A percentile compares a stretch with the other conserved stretches of the same genome.
Conservation (phyloP, 2,329 filamentous ascomycete species). For the Dryadomyces sulphureus region DNA sequence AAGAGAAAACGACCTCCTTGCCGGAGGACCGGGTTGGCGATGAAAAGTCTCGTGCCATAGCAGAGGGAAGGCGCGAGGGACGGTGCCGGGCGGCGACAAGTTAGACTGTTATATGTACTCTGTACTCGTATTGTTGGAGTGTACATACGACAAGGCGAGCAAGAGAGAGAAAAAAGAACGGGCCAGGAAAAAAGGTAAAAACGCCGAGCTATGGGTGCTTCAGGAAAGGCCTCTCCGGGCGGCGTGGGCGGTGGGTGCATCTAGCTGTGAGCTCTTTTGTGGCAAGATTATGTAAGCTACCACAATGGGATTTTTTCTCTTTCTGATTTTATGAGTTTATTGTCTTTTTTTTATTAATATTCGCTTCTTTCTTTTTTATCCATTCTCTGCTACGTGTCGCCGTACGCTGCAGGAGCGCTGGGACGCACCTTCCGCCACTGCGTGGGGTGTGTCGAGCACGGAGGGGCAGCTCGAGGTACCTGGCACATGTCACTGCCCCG, state of each 20-base stretch:
- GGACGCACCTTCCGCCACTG: slow-evolving; percentile 7
- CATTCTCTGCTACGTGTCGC: neutral
- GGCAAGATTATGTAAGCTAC: too few species aligned
- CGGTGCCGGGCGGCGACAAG: slow-evolving; percentile 12
- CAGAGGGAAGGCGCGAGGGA: slow-evolving; percentile 19
- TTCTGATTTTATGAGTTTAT: neutral
- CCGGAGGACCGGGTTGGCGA: slow-evolving; percentile 20
- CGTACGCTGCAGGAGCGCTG: too few species aligned
- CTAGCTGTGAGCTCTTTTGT: neutral
- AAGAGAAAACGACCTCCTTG: slow-evolving; percentile 17
- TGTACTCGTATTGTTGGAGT: neutral
- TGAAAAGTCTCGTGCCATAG: slow-evolving; percentile 26
- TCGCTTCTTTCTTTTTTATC: neutral
- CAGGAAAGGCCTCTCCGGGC: slow-evolving; percentile 7
- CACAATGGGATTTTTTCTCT: neutral
- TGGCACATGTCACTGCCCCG: neutral
- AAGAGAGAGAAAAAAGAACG: slow-evolving; percentile 3
- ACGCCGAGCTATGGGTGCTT: slow-evolving; percentile 9
- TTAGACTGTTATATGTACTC: slow-evolving; percentile 11
- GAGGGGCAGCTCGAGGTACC: too few species aligned
- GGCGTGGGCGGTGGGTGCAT: neutral
- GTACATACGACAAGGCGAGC: neutral
- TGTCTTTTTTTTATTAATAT: neutral
- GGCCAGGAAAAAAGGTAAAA: neutral
- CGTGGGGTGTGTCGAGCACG: slow-evolving; percentile 5